Base-by-base conservation (phyloP, 306 rosid genomes). In the Sphenostylis stenocarpa region DNA sequence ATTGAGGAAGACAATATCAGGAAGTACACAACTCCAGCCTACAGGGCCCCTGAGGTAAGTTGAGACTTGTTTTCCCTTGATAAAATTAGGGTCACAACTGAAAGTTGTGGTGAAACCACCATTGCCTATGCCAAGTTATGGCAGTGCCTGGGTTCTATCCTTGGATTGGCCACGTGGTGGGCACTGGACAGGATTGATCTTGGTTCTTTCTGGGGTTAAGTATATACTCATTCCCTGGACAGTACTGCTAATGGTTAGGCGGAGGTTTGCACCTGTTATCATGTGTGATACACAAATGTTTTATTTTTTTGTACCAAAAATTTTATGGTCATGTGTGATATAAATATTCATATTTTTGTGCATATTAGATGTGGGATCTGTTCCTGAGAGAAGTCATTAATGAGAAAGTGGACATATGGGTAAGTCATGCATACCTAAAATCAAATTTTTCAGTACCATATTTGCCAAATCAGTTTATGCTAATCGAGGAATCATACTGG, bases 371-470 rank as follows among this genome's bases (percentile, higher is more conserved):
- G 97, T 95, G 99, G 99, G 99, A 95, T 85, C 90, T 95, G 38
- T 90, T 88, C 72, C 89, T 92, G 70, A 95, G 84, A 83, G 99
- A 95, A 72, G 84, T 95, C 78, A 89, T 92, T 41, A 92, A 80
- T 43, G 99, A 92, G 96, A 95, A 92, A 80, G 99, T 95, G 52
- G 99, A 95, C 87, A 90, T 95, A 70, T 95, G 97, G 99, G 97
- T 95, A 87, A 86, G 96, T 85, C 34, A n/a, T 75, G 26, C 34
- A 56, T 45, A 24, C 72, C 75, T 70, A 28, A 61, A 62, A 72
- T 41, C 72, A 75, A 38, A 3, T 17, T 19, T 85, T 26, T 38
- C 60, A 61, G 39, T 48, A 45, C 49, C 72, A 66, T 69, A 26
- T 34, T 48, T 74, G 48, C 58, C 47, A 39, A 70, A 7, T 52